phyloP scores from a whole-genome alignment of 768 basidiomycete genomes.

The Rhodotorula kratochvilovae region DNA sequence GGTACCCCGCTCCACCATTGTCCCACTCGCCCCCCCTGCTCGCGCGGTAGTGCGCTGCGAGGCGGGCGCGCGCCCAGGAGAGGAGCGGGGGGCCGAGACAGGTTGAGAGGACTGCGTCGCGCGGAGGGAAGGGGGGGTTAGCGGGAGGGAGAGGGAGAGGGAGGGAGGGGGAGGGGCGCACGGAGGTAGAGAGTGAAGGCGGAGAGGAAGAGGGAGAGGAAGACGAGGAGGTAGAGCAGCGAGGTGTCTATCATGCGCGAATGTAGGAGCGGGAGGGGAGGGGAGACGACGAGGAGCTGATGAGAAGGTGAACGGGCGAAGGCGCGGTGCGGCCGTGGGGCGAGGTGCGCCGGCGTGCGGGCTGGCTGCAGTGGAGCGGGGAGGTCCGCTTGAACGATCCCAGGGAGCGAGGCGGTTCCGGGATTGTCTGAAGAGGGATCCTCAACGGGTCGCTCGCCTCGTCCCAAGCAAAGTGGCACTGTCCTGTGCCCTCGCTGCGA shows the following conservation, averaged over 20 bases:
- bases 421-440: too few relatives aligned
- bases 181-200: constrained; percentile 4
- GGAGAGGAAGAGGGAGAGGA: background rate
- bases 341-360: too few relatives aligned
- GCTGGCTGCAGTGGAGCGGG: too few relatives aligned
- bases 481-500: too few relatives aligned
- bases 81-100: constrained; percentile 15
- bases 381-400: too few relatives aligned
- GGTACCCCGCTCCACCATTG: constrained; percentile 8
- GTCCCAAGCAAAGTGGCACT: too few relatives aligned
- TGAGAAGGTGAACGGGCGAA: too few relatives aligned
- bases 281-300: too few relatives aligned
- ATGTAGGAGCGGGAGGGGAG: too few relatives aligned
- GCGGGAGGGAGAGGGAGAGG: background rate
- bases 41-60: constrained; percentile 11
- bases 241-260: constrained; percentile 1
- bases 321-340: too few relatives aligned
- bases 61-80: background rate
- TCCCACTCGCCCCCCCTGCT: constrained; percentile 14
- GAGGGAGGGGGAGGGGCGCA: background rate
- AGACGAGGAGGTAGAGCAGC: background rate
- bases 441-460: too few relatives aligned
- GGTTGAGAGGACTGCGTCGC: constrained; percentile 1
- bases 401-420: too few relatives aligned
- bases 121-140: background rate